Conservation (phyloP, 2,329 filamentous ascomycete genomes). For the Penicillium paneum region DNA sequence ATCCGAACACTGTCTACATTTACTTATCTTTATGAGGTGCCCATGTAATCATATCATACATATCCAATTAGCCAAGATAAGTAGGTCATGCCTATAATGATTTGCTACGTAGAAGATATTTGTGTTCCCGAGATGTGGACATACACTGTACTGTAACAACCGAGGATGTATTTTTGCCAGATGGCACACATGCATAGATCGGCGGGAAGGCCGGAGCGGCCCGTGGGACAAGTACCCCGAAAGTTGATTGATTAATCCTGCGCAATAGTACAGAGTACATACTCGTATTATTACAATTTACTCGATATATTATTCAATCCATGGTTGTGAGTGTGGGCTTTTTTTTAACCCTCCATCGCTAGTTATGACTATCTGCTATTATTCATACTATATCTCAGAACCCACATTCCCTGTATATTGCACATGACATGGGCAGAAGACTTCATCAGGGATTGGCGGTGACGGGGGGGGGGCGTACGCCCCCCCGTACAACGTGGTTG, state of each 20-base stretch:
- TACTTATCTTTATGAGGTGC: not conserved
- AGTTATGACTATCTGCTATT: not conserved
- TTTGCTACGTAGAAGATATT: not conserved
- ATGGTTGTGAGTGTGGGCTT: not conserved
- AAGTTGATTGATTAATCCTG: conserved; percentile 10
- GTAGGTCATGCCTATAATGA: too few species aligned
- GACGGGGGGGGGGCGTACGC: conserved; percentile 3
- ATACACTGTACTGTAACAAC: not conserved
- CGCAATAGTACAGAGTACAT: conserved; percentile 14
- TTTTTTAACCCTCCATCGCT: not conserved
- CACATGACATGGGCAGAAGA: conserved; percentile 1
- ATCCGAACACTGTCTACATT: not conserved
- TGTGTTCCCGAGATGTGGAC: not conserved
- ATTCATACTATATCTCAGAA: not conserved
- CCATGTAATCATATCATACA: not conserved
- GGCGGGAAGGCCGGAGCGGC: conserved; percentile 30
- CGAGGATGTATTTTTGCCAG: conserved; percentile 7
- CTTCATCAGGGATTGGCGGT: conserved; percentile 13
- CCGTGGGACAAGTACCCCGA: conserved; percentile 29
- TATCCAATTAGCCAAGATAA: not conserved
- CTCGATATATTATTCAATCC: conserved; percentile 3
- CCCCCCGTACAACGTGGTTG: conserved; percentile 25
- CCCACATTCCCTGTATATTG: not conserved
- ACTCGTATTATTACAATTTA: conserved; percentile 6
- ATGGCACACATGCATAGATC: conserved; percentile 30